A percentile compares a stretch with the other conserved stretches of the same genome.
phyloP scores from a whole-genome alignment of 495 filamentous ascomycete genomes.

The Trichoderma gamsii region DNA sequence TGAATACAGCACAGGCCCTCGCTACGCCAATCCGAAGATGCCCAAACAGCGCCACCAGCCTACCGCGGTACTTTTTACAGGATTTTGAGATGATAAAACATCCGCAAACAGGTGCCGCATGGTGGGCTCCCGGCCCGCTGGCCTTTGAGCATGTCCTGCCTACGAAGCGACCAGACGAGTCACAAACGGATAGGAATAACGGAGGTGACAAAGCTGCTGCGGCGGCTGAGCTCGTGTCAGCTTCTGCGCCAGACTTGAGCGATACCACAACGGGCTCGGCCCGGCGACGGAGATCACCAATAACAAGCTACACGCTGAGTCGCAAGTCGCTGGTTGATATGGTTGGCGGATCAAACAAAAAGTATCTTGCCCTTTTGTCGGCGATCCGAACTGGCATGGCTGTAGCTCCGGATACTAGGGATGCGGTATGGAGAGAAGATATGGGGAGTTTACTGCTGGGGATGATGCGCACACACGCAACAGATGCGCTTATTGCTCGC shows the following conservation, averaged over 20 bases:
- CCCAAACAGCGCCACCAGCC: constrained; percentile 41
- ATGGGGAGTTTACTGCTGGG: constrained; percentile 58
- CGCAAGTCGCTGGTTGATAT: constrained; percentile 2
- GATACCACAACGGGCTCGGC: background rate
- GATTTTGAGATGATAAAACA: constrained; percentile 53
- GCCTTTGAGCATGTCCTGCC: constrained; percentile 19
- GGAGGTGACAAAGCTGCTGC: background rate
- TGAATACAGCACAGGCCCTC: constrained; percentile 48
- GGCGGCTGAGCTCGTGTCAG: background rate
- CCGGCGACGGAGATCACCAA: background rate
- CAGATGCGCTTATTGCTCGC: constrained; percentile 34
- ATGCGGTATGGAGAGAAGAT: constrained; percentile 55
- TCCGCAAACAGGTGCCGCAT: constrained; percentile 49
- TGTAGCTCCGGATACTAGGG: constrained; percentile 17
- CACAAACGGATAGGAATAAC: constrained; percentile 2
- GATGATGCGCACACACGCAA: constrained; percentile 44
- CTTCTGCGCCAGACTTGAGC: background rate
- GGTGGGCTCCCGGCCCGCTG: constrained; percentile 52
- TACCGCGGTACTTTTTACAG: constrained; percentile 61
- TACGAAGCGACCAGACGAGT: constrained; percentile 27
- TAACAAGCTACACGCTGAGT: constrained; percentile 12
- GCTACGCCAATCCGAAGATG: constrained; percentile 61
- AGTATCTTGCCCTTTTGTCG: constrained; percentile 16
- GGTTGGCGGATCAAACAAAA: background rate
- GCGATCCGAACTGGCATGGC: constrained; percentile 15